Evolutionary conservation across 495 filamentous ascomycete genomes (phyloP), one percentile per base, ranked within the genome.

Genomic region (Clavariopsis aquatica): DNA sequence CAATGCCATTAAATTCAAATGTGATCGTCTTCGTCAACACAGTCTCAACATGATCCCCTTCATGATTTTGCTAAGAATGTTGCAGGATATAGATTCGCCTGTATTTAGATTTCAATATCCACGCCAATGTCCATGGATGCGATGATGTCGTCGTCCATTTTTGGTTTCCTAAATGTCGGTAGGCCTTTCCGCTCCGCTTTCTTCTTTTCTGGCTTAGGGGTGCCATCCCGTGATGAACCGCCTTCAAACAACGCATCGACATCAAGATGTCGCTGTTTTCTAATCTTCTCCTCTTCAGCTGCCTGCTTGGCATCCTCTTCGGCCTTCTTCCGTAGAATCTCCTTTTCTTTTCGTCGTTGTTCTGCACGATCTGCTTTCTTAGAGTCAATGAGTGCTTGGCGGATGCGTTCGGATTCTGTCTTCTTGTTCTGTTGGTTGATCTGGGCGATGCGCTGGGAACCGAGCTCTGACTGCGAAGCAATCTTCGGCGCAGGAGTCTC

Each of bases 401-500:
- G 90, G 8, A 96, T 86, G 22, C 88, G 85, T 66, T 95, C 89
- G 17, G 84, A 81, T 70, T 96, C 96, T 64, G 84, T 82, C 56
- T 85, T 85, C 49, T 92, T 88, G 77, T 94, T 94, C 67, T 85
- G 84, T 2, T 81, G 75, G 75, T 96, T 97, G 71, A 93, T 72
- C 43, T 84, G 79, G 15, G 87, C 87, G 9, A 96, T 81, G 36
- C 87, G 87, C 62, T 95, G 89, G 74, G 91, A 88, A 72, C 89
- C 83, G 8, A 77, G 81, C 0, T 59, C 41, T 2, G 66, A 28
- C 26, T 63, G 52, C 19, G 60, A 52, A 15, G 64, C 19, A 0
- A 52, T 31, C 12, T 24, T 49, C 12, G 55, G 24, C 23, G 57
- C 24, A 34, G 38, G 20, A 20, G 31, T 28, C 2, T 47, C 57